Base-by-base conservation (phyloP, 2,329 filamentous ascomycete genomes). In the Leptographium galeiforme region DNA sequence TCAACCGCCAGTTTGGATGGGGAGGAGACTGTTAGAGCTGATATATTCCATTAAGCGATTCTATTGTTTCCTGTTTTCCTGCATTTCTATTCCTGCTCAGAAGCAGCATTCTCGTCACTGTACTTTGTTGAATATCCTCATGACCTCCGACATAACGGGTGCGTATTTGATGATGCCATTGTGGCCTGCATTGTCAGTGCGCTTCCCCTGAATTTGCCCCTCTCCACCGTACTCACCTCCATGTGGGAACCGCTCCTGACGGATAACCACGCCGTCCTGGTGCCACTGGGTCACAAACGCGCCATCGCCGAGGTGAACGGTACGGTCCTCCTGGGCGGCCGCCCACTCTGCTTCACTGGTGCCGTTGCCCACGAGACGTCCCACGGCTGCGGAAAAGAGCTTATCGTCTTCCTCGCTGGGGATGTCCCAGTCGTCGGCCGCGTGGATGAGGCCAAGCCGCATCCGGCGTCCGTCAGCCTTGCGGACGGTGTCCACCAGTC, bases 381-480 rank as follows among this genome's bases (percentile, higher is more conserved):
- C 74, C 2, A 77, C 77, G 0, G 82, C 78, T 0, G 76, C 73
- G 34, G 70, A 70, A 63, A 87, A 88, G 1, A 87, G 67, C 58
- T 72, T 73, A 60, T 84, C 77, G 45, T 82, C 81, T 62, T 89
- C 82, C 1, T 71, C 75, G 70, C 81, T 91, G 0, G 87, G 82
- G 56, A 97, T 95, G 60, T 95, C 88, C 55, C 72, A 71, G 64
- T 97, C 91, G 62, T 95, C 80, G 52, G 77, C 76, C 16, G 89
- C 87, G 61, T 96, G 91, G 3, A 97, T 70, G 44, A 96, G 70
- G 45, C 78, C 82, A 19, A 96, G 69, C 25, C 82, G 75, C 11
- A 93, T 57, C 62, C 58, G 56, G 6, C 66, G 64, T 1, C 52
- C 55, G 61, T 71, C 71, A 56, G 58, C 72, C 8, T 51, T 45